Conservation (phyloP, 345 rosid species). For the Viola odorata region DNA sequence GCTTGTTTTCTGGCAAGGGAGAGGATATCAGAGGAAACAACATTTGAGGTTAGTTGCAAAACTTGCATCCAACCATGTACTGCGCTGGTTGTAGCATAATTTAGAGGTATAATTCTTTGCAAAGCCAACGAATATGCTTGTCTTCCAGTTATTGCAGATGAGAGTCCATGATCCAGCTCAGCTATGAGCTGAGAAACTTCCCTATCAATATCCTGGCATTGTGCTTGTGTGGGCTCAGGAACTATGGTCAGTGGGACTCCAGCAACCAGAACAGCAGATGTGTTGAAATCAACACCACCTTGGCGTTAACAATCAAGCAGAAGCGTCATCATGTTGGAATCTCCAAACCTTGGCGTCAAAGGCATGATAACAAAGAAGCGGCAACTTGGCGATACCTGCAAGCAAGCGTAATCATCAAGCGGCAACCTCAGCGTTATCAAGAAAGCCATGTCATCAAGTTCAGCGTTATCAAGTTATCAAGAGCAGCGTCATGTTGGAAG, state of each 20-base stretch:
- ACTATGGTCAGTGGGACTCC: slow-evolving; percentile 81
- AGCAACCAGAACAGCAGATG: slow-evolving; percentile 74
- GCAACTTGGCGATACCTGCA: too few relatives aligned
- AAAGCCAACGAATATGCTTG: slow-evolving; percentile 70
- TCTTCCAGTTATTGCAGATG: slow-evolving; percentile 54
- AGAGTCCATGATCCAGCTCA: slow-evolving; percentile 62
- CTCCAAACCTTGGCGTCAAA: too few relatives aligned
- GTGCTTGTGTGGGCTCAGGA: slow-evolving; percentile 91
- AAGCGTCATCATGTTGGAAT: too few relatives aligned
- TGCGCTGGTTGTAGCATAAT: slow-evolving; percentile 62
- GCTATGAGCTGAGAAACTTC: slow-evolving; percentile 63
- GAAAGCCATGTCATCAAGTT: too few relatives aligned
- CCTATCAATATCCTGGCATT: slow-evolving; percentile 72
- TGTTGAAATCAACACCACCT: too few relatives aligned
- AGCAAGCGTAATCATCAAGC: too few relatives aligned
- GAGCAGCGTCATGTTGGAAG: too few relatives aligned
- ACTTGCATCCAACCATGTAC: slow-evolving; percentile 81
- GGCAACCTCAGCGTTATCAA: too few relatives aligned
- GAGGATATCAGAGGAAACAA: slow-evolving; percentile 59
- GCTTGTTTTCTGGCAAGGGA: slow-evolving; percentile 71
- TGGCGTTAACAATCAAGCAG: too few relatives aligned
- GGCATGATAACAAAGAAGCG: too few relatives aligned
- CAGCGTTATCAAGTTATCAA: too few relatives aligned
- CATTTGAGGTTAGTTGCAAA: slow-evolving; percentile 64
- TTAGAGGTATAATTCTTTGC: slow-evolving; percentile 77